phyloP scores from a whole-genome alignment of 768 basidiomycete genomes.

The Xerocomus brunneocitrinus region DNA sequence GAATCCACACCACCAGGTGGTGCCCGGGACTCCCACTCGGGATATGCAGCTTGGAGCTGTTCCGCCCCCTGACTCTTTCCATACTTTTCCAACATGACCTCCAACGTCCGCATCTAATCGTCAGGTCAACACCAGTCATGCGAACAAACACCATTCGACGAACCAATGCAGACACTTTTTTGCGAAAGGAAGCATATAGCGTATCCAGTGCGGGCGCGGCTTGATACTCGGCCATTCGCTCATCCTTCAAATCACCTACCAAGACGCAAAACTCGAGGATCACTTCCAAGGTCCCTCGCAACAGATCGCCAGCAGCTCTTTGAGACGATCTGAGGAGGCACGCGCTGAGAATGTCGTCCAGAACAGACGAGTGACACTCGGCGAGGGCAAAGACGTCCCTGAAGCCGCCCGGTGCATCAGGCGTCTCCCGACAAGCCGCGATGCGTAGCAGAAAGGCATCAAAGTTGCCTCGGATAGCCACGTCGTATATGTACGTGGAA shows the following conservation, averaged over 20 bases:
- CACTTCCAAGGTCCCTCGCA: constrained; percentile 58
- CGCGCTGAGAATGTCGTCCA: constrained; percentile 74
- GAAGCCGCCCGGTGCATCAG: constrained; percentile 33
- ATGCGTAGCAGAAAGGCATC: constrained; percentile 55
- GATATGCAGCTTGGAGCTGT: constrained; percentile 22
- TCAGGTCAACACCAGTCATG: neutral
- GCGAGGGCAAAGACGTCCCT: constrained; percentile 74
- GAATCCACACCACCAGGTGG: constrained; percentile 51
- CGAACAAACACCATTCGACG: constrained; percentile 21
- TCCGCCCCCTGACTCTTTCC: constrained; percentile 17
- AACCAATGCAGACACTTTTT: constrained; percentile 57
- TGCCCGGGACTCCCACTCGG: constrained; percentile 29
- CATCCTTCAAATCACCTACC: constrained; percentile 54
- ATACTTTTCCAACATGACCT: constrained; percentile 52
- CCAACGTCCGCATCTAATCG: constrained; percentile 51
- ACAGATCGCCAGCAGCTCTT: constrained; percentile 56
- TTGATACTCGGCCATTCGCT: constrained; percentile 56
- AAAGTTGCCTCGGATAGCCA: constrained; percentile 76
- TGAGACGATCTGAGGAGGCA: constrained; percentile 71
- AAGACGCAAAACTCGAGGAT: constrained; percentile 66
- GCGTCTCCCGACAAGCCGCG: constrained; percentile 25
- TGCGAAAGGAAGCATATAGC: constrained; percentile 48
- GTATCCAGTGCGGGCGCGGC: constrained; percentile 55
- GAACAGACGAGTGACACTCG: constrained; percentile 56
- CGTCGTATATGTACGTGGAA: constrained; percentile 70